A percentile compares a stretch with the other conserved stretches of the same genome.
Conservation (phyloP, 129 eudicot genomes). For the Lactuca sativa region DNA sequence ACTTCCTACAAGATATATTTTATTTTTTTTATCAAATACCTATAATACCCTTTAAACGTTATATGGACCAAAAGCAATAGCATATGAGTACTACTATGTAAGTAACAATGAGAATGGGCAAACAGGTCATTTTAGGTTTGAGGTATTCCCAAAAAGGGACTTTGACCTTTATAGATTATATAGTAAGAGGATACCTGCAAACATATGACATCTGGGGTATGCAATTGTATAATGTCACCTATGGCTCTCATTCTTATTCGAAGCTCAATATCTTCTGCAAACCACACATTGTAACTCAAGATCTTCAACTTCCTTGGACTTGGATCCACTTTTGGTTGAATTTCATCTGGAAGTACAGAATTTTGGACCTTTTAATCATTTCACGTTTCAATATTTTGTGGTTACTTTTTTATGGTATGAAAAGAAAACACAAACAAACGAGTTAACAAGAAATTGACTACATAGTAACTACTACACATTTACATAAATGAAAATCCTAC, state of each 20-base stretch:
- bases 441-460: background rate
- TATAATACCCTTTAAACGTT: background rate
- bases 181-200: constrained; percentile 57
- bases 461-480: background rate
- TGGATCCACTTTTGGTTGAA: constrained; percentile 14
- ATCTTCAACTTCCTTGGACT: constrained; percentile 46
- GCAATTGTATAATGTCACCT: constrained; percentile 70
- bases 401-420: background rate
- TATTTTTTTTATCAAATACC: background rate
- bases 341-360: constrained; percentile 27
- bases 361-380: background rate
- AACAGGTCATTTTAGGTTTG: too few relatives aligned
- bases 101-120: too few relatives aligned
- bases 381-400: background rate
- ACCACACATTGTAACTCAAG: constrained; percentile 91
- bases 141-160: too few relatives aligned
- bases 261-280: constrained; percentile 79
- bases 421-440: background rate
- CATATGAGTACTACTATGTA: too few relatives aligned
- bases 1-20: constrained; percentile 58
- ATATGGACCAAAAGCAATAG: too few relatives aligned
- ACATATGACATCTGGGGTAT: constrained; percentile 79
- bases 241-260: constrained; percentile 75
- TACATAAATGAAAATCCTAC: background rate
- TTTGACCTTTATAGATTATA: too few relatives aligned